Conservation (phyloP, 768 basidiomycete genomes). For the Lentinula aciculospora region DNA sequence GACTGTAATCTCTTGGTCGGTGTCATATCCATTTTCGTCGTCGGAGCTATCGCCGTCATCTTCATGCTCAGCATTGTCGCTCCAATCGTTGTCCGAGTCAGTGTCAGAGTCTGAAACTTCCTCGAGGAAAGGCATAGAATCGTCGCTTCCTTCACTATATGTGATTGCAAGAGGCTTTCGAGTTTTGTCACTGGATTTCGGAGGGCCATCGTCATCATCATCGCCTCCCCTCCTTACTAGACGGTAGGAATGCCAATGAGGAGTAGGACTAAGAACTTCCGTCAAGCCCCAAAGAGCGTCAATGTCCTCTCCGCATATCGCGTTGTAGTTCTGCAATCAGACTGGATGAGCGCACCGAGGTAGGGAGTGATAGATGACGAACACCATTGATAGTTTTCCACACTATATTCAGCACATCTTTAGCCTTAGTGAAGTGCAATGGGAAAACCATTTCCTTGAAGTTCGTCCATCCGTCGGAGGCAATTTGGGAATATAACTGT, state of each 20-base stretch:
- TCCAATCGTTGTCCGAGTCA: slow-evolving; percentile 32
- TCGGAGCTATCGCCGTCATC: slow-evolving; percentile 28
- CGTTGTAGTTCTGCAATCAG: slow-evolving; percentile 55
- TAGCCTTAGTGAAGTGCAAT: slow-evolving; percentile 47
- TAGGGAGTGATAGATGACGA: slow-evolving; percentile 13
- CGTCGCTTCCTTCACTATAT: slow-evolving; percentile 38
- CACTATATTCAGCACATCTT: slow-evolving; percentile 47
- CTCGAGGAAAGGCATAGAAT: slow-evolving; percentile 64
- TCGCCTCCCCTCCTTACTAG: slow-evolving; percentile 23
- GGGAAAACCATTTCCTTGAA: slow-evolving; percentile 58
- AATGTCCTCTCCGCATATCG: slow-evolving; percentile 44
- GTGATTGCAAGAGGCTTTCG: slow-evolving; percentile 46
- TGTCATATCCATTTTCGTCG: slow-evolving; percentile 49
- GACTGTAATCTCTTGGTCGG: slow-evolving; percentile 64
- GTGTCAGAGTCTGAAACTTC: slow-evolving; percentile 60
- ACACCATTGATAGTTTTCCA: slow-evolving; percentile 64
- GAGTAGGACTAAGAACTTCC: slow-evolving; percentile 38
- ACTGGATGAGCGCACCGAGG: slow-evolving; percentile 5
- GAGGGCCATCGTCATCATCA: slow-evolving; percentile 15
- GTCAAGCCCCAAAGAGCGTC: slow-evolving; percentile 62
- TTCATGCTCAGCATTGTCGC: slow-evolving; percentile 34
- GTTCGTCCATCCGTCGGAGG: slow-evolving; percentile 41
- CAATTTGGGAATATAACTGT: slow-evolving; percentile 53
- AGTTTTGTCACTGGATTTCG: slow-evolving; percentile 18
- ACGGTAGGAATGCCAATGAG: slow-evolving; percentile 54